phyloP scores from a whole-genome alignment of 2,329 filamentous ascomycete genomes.

The Cladobotryum mycophilum region DNA sequence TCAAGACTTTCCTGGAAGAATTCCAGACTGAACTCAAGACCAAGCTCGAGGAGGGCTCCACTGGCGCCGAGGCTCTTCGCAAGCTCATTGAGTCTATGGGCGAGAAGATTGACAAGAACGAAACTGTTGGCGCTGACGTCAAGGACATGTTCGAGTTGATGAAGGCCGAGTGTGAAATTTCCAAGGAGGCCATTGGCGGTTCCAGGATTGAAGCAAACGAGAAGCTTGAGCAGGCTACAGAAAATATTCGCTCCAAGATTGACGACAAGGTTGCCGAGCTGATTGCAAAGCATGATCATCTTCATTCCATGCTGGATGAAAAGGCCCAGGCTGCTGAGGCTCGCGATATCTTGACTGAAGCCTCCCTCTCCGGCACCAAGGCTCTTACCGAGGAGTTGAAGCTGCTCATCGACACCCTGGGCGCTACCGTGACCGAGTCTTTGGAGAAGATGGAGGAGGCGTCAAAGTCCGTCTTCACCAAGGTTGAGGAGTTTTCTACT shows the following conservation, averaged over 20 bases:
- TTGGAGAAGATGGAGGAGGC: constrained; percentile 83
- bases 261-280: constrained; percentile 68
- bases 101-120: constrained; percentile 54
- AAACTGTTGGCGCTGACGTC: constrained; percentile 54
- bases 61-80: constrained; percentile 65
- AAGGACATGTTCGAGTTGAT: constrained; percentile 69
- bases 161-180: constrained; percentile 81
- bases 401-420: constrained; percentile 76
- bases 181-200: constrained; percentile 70
- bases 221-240: constrained; percentile 57
- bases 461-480: constrained; percentile 77
- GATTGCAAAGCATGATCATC: constrained; percentile 81
- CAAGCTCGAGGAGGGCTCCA: constrained; percentile 69
- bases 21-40: constrained; percentile 70
- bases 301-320: constrained; percentile 67
- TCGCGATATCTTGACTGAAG: constrained; percentile 65
- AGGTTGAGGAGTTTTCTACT: constrained; percentile 70
- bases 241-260: constrained; percentile 48
- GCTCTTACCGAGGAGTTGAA: constrained; percentile 81
- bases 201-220: constrained; percentile 79
- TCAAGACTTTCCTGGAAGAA: constrained; percentile 70
- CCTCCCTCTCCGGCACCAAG: constrained; percentile 69
- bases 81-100: constrained; percentile 62
- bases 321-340: constrained; percentile 68
- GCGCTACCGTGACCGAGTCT: constrained; percentile 71